These are phyloP conservation scores for Daldinia decipiens DNA, from an alignment of 495 filamentous ascomycete genomes.

Conservation along the genomic window DNA sequence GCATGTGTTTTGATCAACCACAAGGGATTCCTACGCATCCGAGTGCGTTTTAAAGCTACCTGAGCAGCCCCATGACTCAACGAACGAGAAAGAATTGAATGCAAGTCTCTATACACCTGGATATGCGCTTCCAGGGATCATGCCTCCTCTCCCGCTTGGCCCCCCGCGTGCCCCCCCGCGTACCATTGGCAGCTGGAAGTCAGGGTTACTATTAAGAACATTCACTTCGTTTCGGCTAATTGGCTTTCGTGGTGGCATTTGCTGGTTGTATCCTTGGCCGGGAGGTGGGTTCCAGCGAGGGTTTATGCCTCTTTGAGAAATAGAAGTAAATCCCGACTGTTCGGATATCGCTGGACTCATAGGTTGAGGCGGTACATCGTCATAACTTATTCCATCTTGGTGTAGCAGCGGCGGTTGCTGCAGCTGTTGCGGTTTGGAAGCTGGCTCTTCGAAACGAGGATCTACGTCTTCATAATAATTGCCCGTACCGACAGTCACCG, in stretches of 20 bases:
- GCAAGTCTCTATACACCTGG: conserved; percentile 37
- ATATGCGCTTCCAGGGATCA: conserved; percentile 54
- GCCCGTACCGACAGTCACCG: conserved; percentile 52
- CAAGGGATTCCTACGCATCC: neutral
- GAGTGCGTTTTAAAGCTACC: neutral
- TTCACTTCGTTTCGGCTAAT: conserved; percentile 64
- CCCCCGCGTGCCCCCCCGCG: conserved; percentile 46
- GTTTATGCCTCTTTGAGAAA: conserved; percentile 86
- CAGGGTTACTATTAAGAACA: conserved; percentile 75
- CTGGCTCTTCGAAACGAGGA: conserved; percentile 75
- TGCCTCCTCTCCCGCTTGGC: conserved; percentile 37
- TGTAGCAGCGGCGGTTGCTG: conserved; percentile 26
- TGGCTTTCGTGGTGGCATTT: conserved; percentile 56
- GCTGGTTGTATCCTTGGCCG: conserved; percentile 42
- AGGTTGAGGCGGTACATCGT: conserved; percentile 72
- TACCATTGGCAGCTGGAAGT: conserved; percentile 69
- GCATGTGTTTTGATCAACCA: conserved; percentile 14
- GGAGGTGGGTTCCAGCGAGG: conserved; percentile 75
- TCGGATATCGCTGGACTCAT: conserved; percentile 81
- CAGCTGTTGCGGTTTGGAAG: conserved; percentile 46
- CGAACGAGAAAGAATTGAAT: conserved; percentile 25
- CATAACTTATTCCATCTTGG: conserved; percentile 55
- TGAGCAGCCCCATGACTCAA: neutral
- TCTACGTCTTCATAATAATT: conserved; percentile 95
- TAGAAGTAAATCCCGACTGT: conserved; percentile 81